These are phyloP conservation scores for Epicoccum sorghinum DNA, from an alignment of 2,329 filamentous ascomycete species.

Conservation along the genomic window DNA sequence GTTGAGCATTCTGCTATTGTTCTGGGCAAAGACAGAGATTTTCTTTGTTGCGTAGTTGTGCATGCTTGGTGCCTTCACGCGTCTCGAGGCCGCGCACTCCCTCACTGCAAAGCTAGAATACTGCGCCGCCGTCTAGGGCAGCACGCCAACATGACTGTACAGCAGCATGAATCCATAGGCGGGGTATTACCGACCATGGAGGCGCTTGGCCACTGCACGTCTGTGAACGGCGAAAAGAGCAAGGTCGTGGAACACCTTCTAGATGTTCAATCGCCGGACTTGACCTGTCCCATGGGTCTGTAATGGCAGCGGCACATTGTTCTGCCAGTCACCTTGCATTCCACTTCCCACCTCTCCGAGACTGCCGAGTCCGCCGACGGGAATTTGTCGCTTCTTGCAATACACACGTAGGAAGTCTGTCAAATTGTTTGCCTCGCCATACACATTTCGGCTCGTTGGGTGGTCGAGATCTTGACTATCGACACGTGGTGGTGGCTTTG, in stretches of 20 bases:
- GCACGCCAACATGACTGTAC: slow-evolving; percentile 16
- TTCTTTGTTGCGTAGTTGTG: slow-evolving; percentile 22
- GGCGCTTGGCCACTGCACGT: slow-evolving; percentile 2
- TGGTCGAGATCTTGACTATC: slow-evolving; percentile 3
- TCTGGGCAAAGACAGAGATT: slow-evolving; percentile 28
- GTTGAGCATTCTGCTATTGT: slow-evolving; percentile 6
- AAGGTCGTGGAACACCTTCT: slow-evolving; percentile 18
- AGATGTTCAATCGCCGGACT: slow-evolving; percentile 10
- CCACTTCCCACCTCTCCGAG: slow-evolving; percentile 4
- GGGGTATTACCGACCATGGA: slow-evolving; percentile 17
- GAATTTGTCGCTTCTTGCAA: slow-evolving; percentile 6
- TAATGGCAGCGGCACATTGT: background rate
- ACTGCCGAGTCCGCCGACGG: slow-evolving; percentile 2
- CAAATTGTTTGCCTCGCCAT: slow-evolving; percentile 3
- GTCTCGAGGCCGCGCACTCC: slow-evolving; percentile 21
- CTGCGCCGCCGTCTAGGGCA: slow-evolving; percentile 4
- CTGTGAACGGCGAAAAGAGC: slow-evolving; percentile 12
- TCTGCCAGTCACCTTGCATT: slow-evolving; percentile 18
- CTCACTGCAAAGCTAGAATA: slow-evolving; percentile 15
- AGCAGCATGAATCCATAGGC: slow-evolving; percentile 1
- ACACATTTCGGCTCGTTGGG: slow-evolving; percentile 5
- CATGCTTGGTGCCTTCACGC: slow-evolving; percentile 12
- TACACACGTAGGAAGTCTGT: slow-evolving; percentile 11
- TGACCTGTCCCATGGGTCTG: slow-evolving; percentile 18
- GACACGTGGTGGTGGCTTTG: slow-evolving; percentile 6